Percentiles rank a stretch among this genome's conserved stretches.
These are phyloP conservation scores for Wickerhamiella siamensis DNA, from an alignment of 805 yeast species.

Conservation along the genomic window DNA sequence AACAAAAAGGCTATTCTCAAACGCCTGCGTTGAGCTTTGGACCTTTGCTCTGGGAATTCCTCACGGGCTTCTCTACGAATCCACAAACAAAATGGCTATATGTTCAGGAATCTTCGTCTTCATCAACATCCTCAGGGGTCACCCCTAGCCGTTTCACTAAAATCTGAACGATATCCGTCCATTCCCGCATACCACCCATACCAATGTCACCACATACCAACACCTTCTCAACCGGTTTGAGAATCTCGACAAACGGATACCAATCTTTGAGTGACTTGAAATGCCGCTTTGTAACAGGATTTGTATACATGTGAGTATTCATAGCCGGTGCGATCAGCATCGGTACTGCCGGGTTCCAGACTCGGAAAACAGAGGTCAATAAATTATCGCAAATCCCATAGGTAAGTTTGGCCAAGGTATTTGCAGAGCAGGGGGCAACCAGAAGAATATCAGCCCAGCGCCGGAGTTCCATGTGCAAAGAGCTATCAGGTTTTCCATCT, in stretches of 20 bases:
- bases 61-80: no score
- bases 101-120: constrained; percentile 15
- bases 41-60: no score
- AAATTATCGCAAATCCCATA: constrained; percentile 86
- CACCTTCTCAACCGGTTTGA: constrained; percentile 91
- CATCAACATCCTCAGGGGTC: constrained; percentile 19
- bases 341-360: constrained; percentile 93
- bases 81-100: no score
- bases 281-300: constrained; percentile 77
- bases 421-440: constrained; percentile 89
- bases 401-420: constrained; percentile 77
- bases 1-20: no score
- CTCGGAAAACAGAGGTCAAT: constrained; percentile 75
- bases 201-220: constrained; percentile 93
- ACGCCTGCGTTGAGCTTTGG: no score
- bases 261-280: constrained; percentile 58
- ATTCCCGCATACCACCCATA: constrained; percentile 98
- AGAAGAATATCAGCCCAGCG: constrained; percentile 93
- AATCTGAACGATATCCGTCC: constrained; percentile 85
- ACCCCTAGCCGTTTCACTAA: constrained; percentile 34
- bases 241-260: constrained; percentile 84
- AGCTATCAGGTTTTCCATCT: constrained; percentile 65
- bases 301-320: constrained; percentile 86
- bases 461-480: constrained; percentile 78
- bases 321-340: constrained; percentile 86